phyloP scores from a whole-genome alignment of 2,329 filamentous ascomycete species.

The Diplodia scrobiculata region DNA sequence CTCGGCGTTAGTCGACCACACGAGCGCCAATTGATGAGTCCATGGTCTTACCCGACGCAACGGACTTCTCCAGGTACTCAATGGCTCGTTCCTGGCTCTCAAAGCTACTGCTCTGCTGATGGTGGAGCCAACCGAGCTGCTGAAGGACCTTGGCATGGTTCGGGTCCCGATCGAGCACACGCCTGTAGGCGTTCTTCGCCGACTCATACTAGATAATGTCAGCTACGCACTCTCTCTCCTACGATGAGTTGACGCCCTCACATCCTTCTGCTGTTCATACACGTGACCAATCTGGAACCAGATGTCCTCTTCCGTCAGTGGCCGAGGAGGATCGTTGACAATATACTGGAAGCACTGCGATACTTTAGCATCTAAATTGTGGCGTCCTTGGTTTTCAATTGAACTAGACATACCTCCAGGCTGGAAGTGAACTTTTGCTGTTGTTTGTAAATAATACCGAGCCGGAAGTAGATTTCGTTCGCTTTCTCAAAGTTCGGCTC shows the following conservation, averaged over 20 bases:
- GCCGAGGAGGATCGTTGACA: constrained; percentile 85
- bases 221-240: constrained; percentile 31
- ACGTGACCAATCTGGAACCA: constrained; percentile 99
- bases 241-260: constrained; percentile 56
- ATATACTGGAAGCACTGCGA: constrained; percentile 97
- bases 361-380: not conserved
- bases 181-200: constrained; percentile 87
- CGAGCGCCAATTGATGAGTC: not conserved
- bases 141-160: constrained; percentile 98
- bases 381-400: not conserved
- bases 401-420: constrained; percentile 69
- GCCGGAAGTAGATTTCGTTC: constrained; percentile 96
- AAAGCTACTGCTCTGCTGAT: constrained; percentile 91
- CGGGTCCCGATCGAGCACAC: constrained; percentile 90
- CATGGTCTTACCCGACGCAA: constrained; percentile 72
- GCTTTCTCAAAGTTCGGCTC: constrained; percentile 97
- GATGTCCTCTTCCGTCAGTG: constrained; percentile 94
- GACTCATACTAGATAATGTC: constrained; percentile 73
- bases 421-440: constrained; percentile 92
- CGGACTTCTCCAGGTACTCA: constrained; percentile 95
- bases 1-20: not conserved
- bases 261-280: constrained; percentile 97
- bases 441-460: constrained; percentile 99
- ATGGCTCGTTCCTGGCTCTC: constrained; percentile 94
- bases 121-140: constrained; percentile 95